Percentiles rank a stretch among this genome's conserved stretches.
phyloP scores from a whole-genome alignment of 2,329 filamentous ascomycete species.

The Colletotrichum tropicale region DNA sequence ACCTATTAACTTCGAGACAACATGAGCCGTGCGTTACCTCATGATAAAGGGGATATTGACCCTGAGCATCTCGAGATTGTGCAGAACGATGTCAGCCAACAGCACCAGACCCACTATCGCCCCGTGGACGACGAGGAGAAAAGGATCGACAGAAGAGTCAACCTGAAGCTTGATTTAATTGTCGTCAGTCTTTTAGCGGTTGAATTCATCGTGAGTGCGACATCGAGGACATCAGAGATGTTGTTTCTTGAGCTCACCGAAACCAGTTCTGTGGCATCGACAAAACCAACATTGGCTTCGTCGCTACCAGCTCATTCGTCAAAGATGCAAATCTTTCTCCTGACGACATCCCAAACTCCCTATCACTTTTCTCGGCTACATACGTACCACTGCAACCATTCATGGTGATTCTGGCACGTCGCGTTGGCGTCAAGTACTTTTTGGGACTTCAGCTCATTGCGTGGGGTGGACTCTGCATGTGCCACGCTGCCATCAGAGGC shows the following conservation, averaged over 20 bases:
- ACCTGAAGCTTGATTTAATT: conserved; percentile 19
- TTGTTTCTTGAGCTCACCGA: neutral
- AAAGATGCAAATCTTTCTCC: conserved; percentile 23
- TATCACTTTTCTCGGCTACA: conserved; percentile 25
- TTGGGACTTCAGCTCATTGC: conserved; percentile 16
- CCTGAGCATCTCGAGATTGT: conserved; percentile 3
- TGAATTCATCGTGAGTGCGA: conserved; percentile 21
- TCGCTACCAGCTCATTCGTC: conserved; percentile 24
- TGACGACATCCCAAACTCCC: conserved; percentile 25
- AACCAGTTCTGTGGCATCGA: conserved; percentile 25
- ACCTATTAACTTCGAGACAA: neutral
- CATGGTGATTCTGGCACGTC: conserved; percentile 24
- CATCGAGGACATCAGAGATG: neutral
- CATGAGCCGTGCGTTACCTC: neutral
- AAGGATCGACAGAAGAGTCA: conserved; percentile 17
- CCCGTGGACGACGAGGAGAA: conserved; percentile 18
- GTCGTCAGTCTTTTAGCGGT: conserved; percentile 19
- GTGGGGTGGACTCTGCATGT: conserved; percentile 26
- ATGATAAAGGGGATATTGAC: neutral
- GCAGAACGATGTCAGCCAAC: neutral
- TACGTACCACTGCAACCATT: conserved; percentile 27
- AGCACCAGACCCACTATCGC: conserved; percentile 2
- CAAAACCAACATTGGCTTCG: conserved; percentile 26
- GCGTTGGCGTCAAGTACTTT: conserved; percentile 22
- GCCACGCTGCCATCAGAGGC: conserved; percentile 20